Percentiles rank a stretch among this genome's conserved stretches.
Evolutionary conservation across 2,329 filamentous ascomycete species (phyloP).

Genomic region (Microdochium paspali): DNA sequence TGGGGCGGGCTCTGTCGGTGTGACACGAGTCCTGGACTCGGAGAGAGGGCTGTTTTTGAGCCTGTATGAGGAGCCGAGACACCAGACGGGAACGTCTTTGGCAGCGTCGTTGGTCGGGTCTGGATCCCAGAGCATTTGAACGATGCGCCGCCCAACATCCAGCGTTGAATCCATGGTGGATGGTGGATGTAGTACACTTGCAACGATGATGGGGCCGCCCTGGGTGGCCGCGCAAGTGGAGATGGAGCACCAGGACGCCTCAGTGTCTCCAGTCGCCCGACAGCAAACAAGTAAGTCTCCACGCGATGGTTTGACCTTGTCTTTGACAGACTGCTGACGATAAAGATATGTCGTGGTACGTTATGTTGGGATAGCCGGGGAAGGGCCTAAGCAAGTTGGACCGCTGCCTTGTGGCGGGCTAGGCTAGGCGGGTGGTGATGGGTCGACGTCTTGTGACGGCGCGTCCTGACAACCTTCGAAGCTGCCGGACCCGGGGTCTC

Average conservation of each 20-base stretch:
- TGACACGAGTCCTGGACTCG: slow-evolving; percentile 7
- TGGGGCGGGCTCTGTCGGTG: slow-evolving; percentile 7
- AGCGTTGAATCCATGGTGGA: slow-evolving; percentile 35
- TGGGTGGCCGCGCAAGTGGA: too few relatives aligned
- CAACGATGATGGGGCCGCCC: neutral
- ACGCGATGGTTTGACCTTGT: too few relatives aligned
- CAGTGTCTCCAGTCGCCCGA: too few relatives aligned
- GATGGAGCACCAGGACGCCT: too few relatives aligned
- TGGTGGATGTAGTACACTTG: neutral
- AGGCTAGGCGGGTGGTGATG: neutral
- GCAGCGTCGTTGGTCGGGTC: slow-evolving; percentile 70
- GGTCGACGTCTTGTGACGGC: neutral
- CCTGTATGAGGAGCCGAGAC: slow-evolving; percentile 51
- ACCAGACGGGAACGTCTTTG: slow-evolving; percentile 70
- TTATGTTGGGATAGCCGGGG: neutral
- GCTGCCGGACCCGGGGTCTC: neutral
- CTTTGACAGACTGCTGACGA: too few relatives aligned
- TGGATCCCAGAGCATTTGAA: slow-evolving; percentile 89
- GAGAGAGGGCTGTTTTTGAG: slow-evolving; percentile 21
- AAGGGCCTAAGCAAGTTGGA: neutral
- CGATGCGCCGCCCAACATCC: slow-evolving; percentile 70
- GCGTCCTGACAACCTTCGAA: neutral
- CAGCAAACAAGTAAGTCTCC: too few relatives aligned
- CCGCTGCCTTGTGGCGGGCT: neutral
- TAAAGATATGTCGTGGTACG: too few relatives aligned